These are phyloP conservation scores for Boletus sp. DNA, from an alignment of 768 basidiomycete species.

Conservation along the genomic window DNA sequence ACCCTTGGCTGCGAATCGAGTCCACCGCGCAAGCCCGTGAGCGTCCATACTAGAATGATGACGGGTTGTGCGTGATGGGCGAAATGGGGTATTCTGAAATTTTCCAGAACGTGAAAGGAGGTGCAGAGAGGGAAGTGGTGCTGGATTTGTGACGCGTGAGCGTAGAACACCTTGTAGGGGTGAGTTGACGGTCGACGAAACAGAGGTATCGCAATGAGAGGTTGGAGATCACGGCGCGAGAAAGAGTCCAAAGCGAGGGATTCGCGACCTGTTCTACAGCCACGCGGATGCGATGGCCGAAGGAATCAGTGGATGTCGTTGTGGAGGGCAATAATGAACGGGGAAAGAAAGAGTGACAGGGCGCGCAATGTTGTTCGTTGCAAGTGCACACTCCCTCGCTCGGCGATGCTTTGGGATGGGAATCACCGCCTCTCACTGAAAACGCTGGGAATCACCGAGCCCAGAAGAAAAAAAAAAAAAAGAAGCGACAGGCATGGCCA, in stretches of 20 bases:
- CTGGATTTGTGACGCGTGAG: not conserved
- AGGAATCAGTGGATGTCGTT: not conserved
- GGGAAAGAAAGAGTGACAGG: not conserved
- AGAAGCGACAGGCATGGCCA: not conserved
- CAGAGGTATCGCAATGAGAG: not conserved
- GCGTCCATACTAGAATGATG: constrained; percentile 51
- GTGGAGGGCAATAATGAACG: not conserved
- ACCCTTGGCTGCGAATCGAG: constrained; percentile 79
- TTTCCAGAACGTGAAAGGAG: not conserved
- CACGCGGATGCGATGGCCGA: not conserved
- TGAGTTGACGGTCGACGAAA: not conserved
- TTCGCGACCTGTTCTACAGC: not conserved
- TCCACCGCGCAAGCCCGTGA: constrained; percentile 73
- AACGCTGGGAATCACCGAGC: not conserved
- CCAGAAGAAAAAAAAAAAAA: not conserved
- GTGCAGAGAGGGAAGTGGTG: not conserved
- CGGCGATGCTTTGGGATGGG: not conserved
- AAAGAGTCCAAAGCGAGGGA: too few species aligned
- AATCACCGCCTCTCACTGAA: not conserved
- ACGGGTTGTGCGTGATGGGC: not conserved
- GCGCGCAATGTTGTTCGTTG: not conserved
- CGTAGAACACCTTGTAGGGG: not conserved
- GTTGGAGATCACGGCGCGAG: not conserved
- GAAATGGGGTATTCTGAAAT: not conserved
- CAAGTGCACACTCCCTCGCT: not conserved